Conservation (phyloP, 1,284 basidiomycete species). For the Cutaneotrichosporon spelunceum region DNA sequence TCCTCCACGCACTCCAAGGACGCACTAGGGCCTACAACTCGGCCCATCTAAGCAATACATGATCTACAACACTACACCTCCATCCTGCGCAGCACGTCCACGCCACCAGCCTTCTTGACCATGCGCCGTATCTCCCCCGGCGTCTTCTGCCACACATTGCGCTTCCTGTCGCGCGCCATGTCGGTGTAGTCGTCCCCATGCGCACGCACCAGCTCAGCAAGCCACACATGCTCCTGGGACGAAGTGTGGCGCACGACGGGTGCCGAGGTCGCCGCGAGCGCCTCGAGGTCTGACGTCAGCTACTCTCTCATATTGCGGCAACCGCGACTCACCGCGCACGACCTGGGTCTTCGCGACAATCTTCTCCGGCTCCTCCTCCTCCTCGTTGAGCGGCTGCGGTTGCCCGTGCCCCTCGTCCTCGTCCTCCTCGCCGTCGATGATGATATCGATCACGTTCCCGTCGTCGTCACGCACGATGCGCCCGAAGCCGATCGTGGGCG, state of each 20-base stretch:
- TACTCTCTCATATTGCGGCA: background rate
- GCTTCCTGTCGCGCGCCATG: conserved; percentile 75
- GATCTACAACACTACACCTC: conserved; percentile 9
- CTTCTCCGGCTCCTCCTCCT: conserved; percentile 32
- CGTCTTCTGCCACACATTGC: conserved; percentile 84
- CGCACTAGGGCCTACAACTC: background rate
- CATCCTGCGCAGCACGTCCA: conserved; percentile 22
- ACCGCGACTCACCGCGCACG: conserved; percentile 45
- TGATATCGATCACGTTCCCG: conserved; percentile 74
- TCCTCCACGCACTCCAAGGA: no score
- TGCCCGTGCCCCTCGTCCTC: conserved; percentile 19
- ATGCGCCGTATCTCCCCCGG: conserved; percentile 67
- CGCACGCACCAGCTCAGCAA: conserved; percentile 65
- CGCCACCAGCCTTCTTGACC: conserved; percentile 41
- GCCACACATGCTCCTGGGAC: conserved; percentile 64
- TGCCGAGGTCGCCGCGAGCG: conserved; percentile 35
- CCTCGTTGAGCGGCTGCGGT: conserved; percentile 21
- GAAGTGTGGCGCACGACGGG: conserved; percentile 65
- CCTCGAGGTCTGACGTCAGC: conserved; percentile 42
- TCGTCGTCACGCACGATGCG: conserved; percentile 77
- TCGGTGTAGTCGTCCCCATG: conserved; percentile 69
- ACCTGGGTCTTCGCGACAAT: conserved; percentile 51
- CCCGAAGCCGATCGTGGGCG: conserved; percentile 70
- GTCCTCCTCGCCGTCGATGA: conserved; percentile 61
- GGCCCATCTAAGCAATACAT: background rate